Percentiles rank a stretch among this genome's conserved stretches.
Evolutionary conservation across 805 yeast species (phyloP).

Genomic region (Pichia membranifaciens): DNA sequence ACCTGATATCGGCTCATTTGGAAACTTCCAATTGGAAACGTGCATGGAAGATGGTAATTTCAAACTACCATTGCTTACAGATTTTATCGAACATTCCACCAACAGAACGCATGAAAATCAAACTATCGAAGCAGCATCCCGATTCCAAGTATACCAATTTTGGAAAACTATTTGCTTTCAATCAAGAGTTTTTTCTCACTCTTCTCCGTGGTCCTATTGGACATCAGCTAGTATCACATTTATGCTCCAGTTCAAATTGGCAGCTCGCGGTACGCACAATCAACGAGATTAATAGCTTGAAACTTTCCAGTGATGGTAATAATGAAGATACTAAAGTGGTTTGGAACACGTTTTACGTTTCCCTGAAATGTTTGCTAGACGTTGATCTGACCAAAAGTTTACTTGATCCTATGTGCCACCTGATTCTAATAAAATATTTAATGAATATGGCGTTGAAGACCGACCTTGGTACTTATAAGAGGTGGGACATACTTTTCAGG

Average conservation of each 20-base stretch:
- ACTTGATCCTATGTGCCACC: slow-evolving; percentile 2
- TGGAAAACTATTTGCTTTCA: not conserved
- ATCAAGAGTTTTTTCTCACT: not conserved
- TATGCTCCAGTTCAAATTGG: slow-evolving; percentile 7
- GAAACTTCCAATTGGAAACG: slow-evolving; percentile 9
- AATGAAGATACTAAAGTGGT: not conserved
- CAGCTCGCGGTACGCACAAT: slow-evolving; percentile 10
- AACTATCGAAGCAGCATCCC: too few species aligned
- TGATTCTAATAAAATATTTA: slow-evolving; percentile 11
- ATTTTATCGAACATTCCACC: not conserved
- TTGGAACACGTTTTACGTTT: slow-evolving; percentile 5
- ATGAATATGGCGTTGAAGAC: not conserved
- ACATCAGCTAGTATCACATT: not conserved
- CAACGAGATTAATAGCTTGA: slow-evolving; percentile 4
- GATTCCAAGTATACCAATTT: too few species aligned
- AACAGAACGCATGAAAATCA: not conserved
- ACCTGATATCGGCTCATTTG: slow-evolving; percentile 18
- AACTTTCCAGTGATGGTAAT: not conserved
- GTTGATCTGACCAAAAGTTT: not conserved
- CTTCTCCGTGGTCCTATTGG: not conserved
- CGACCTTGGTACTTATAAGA: slow-evolving; percentile 7
- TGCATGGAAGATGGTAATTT: not conserved
- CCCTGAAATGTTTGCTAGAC: slow-evolving; percentile 2
- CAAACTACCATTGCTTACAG: not conserved
- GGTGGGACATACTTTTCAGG: slow-evolving; percentile 11